These are phyloP conservation scores for Bocquillonia castaneifolia DNA, from an alignment of 441 rosid species.

Conservation along the genomic window DNA sequence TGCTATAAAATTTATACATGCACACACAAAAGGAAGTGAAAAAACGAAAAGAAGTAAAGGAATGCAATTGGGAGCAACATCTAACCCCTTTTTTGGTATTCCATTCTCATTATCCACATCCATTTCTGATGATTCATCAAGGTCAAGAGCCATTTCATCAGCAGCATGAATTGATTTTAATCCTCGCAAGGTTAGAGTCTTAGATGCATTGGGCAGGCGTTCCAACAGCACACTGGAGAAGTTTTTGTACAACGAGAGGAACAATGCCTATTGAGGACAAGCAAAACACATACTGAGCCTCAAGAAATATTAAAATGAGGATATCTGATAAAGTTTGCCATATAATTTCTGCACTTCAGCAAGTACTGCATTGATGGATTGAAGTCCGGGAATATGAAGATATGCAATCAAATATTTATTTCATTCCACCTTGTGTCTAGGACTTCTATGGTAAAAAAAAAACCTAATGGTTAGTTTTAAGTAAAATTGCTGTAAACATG, in stretches of 20 bases:
- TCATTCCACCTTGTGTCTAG: neutral
- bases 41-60: too few relatives aligned
- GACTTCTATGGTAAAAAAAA: neutral
- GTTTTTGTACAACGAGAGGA: conserved; percentile 58
- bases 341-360: neutral
- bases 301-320: neutral
- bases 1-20: neutral
- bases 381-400: neutral
- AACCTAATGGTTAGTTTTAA: too few relatives aligned
- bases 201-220: conserved; percentile 72
- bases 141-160: conserved; percentile 55
- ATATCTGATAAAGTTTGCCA: neutral
- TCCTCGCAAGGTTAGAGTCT: conserved; percentile 48
- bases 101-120: conserved; percentile 76
- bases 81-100: conserved; percentile 48
- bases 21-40: neutral
- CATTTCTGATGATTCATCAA: conserved; percentile 63
- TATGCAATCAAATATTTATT: neutral
- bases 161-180: conserved; percentile 48
- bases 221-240: conserved; percentile 68
- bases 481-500: neutral
- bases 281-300: neutral
- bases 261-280: conserved; percentile 49
- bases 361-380: neutral
- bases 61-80: neutral